Percentiles rank a stretch among this genome's conserved stretches.
phyloP scores from a whole-genome alignment of 2,329 filamentous ascomycete genomes.

The Aspergillus fructus region DNA sequence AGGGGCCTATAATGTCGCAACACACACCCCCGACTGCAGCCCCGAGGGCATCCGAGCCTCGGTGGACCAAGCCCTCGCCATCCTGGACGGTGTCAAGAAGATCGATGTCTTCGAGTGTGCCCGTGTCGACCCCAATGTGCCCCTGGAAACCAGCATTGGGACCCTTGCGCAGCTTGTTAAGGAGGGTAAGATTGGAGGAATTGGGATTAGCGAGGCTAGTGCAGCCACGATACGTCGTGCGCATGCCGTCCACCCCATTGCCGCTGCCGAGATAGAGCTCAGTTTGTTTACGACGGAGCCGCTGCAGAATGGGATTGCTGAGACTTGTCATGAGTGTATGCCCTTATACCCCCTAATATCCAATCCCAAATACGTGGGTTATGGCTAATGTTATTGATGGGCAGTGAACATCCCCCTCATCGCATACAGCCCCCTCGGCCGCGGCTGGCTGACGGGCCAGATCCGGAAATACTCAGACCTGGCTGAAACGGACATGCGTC shows the following conservation, averaged over 20 bases:
- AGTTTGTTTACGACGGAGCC: constrained; percentile 10
- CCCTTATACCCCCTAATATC: too few relatives aligned
- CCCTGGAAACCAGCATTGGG: constrained; percentile 7
- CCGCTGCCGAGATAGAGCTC: constrained; percentile 8
- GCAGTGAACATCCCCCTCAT: constrained; percentile 64
- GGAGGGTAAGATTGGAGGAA: constrained; percentile 14
- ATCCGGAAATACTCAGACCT: constrained; percentile 56
- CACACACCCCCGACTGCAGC: not conserved
- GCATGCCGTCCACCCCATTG: constrained; percentile 9
- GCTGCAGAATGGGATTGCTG: constrained; percentile 42
- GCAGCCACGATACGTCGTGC: constrained; percentile 9
- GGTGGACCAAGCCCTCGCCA: constrained; percentile 1
- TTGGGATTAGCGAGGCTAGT: constrained; percentile 10
- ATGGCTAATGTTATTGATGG: too few relatives aligned
- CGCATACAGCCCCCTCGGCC: constrained; percentile 70
- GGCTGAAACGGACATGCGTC: constrained; percentile 47
- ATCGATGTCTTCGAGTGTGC: constrained; percentile 16
- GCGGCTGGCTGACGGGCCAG: constrained; percentile 56
- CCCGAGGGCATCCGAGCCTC: constrained; percentile 8
- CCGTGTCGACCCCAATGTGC: constrained; percentile 6
- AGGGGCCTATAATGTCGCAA: not conserved
- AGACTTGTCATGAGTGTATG: constrained; percentile 54
- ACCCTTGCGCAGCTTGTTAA: constrained; percentile 9
- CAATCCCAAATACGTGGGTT: too few relatives aligned
- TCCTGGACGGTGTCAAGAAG: constrained; percentile 12